Percentiles rank a stretch among this genome's conserved stretches.
phyloP scores from a whole-genome alignment of 179 eudicot species.

The Vitellaria paradoxa region DNA sequence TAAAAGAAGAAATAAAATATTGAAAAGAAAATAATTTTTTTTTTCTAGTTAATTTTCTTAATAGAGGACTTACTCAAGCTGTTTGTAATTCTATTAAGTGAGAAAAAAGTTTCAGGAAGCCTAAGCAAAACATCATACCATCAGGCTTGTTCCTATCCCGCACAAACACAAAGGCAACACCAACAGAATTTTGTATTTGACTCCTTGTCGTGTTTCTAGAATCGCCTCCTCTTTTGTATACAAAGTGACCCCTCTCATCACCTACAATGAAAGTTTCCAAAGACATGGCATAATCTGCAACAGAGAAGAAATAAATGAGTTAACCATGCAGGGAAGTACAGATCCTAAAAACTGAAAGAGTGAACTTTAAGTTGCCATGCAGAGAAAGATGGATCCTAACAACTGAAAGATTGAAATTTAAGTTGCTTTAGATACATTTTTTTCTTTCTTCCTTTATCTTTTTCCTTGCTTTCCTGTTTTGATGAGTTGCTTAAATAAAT shows the following conservation, averaged over 20 bases:
- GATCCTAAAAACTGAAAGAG: neutral
- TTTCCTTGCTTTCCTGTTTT: no score
- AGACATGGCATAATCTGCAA: constrained; percentile 69
- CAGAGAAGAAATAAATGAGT: constrained; percentile 17
- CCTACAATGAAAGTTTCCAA: constrained; percentile 66
- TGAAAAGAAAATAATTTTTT: no score
- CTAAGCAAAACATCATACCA: constrained; percentile 35
- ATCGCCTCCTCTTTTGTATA: constrained; percentile 29
- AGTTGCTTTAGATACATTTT: neutral
- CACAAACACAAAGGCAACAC: constrained; percentile 69
- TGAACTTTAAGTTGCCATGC: neutral
- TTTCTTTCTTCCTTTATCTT: no score
- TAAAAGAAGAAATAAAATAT: no score
- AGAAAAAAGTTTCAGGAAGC: neutral
- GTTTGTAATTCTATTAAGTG: neutral
- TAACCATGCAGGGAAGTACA: neutral
- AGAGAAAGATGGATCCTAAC: neutral
- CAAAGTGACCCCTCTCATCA: constrained; percentile 49
- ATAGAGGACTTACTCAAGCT: neutral
- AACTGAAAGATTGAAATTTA: neutral
- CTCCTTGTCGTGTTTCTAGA: constrained; percentile 9
- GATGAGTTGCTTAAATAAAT: neutral
- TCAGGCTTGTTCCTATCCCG: constrained; percentile 41
- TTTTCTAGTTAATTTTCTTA: neutral
- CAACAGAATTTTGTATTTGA: constrained; percentile 22